A percentile compares a stretch with the other conserved stretches of the same genome.
phyloP scores from a whole-genome alignment of 257 asterid species.

The Misopates orontium region DNA sequence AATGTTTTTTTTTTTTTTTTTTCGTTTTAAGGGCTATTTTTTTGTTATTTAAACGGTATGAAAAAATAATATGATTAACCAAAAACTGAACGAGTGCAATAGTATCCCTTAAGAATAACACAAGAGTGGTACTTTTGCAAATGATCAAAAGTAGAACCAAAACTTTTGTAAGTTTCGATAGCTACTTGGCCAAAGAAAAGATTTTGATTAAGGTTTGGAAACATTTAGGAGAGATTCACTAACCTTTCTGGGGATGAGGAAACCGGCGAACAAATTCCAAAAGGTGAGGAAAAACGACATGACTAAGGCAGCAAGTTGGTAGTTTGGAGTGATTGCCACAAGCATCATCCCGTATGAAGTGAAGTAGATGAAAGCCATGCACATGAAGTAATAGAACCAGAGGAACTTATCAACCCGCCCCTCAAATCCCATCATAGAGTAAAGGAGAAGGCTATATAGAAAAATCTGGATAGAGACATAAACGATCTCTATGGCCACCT shows the following conservation, averaged over 20 bases:
- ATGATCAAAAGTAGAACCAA: too few relatives aligned
- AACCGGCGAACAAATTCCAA: constrained; percentile 74
- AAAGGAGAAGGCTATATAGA: constrained; percentile 68
- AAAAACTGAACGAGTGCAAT: too few relatives aligned
- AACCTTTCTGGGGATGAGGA: constrained; percentile 71
- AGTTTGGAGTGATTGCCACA: constrained; percentile 71
- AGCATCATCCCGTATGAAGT: constrained; percentile 82
- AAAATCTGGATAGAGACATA: constrained; percentile 67
- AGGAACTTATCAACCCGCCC: constrained; percentile 58
- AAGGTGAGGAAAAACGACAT: constrained; percentile 74
- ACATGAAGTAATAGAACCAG: constrained; percentile 73
- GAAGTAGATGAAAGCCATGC: constrained; percentile 82
- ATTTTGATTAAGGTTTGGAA: too few relatives aligned
- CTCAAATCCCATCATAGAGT: constrained; percentile 78
- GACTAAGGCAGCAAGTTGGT: constrained; percentile 62
- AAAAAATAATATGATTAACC: too few relatives aligned
- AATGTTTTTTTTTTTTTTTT: too few relatives aligned
- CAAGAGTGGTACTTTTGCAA: too few relatives aligned
- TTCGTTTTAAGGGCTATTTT: too few relatives aligned
- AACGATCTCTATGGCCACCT: constrained; percentile 61
- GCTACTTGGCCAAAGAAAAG: too few relatives aligned
- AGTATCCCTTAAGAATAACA: too few relatives aligned
- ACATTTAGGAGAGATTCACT: constrained; percentile 7
- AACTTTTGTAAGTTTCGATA: too few relatives aligned
- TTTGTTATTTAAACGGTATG: too few relatives aligned